phyloP scores from a whole-genome alignment of 768 basidiomycete species.

The Russula griseocarnosa region DNA sequence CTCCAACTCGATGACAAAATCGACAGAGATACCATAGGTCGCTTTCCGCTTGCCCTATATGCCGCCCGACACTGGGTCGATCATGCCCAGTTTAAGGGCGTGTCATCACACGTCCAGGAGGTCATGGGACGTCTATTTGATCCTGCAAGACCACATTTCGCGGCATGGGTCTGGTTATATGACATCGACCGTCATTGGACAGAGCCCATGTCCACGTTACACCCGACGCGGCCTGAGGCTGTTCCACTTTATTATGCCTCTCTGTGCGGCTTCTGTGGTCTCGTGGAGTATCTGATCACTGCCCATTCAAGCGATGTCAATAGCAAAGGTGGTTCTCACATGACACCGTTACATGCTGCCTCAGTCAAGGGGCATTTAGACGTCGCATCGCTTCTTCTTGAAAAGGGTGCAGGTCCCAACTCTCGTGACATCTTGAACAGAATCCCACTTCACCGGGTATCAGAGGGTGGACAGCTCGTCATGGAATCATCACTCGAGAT shows the following conservation, averaged over 20 bases:
- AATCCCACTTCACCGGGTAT: not conserved
- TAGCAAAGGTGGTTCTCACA: not conserved
- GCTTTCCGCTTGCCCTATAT: not conserved
- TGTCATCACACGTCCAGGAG: not conserved
- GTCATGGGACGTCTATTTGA: not conserved
- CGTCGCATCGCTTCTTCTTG: not conserved
- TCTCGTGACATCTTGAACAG: not conserved
- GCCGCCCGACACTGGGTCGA: not conserved
- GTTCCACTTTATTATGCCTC: not conserved
- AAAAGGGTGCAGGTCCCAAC: not conserved
- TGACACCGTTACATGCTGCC: not conserved
- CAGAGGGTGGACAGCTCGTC: not conserved
- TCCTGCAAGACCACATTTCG: not conserved
- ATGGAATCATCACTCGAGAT: not conserved
- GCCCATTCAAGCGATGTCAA: not conserved
- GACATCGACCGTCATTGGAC: not conserved
- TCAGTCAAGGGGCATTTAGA: not conserved
- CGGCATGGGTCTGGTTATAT: not conserved
- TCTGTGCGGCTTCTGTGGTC: not conserved
- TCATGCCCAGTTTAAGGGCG: not conserved
- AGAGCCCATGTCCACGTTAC: not conserved
- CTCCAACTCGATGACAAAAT: not conserved
- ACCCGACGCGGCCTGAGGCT: not conserved
- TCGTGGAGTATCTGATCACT: not conserved
- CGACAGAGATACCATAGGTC: not conserved